Base-by-base conservation (phyloP, 2,329 filamentous ascomycete genomes). In the Dothideomycetes sp. region DNA sequence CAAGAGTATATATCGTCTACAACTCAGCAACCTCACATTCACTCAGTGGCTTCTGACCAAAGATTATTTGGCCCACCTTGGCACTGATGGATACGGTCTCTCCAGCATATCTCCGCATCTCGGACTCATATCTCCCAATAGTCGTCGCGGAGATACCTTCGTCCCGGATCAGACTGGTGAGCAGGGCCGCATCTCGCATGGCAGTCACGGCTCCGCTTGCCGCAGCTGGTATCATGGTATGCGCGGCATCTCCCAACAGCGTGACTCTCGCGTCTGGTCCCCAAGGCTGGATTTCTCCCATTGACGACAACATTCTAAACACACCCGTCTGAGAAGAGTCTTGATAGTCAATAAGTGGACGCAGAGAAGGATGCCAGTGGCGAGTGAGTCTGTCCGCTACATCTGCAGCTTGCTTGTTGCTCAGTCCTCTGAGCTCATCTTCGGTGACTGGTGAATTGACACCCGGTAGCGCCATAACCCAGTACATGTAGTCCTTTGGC, bases 341-440 rank as follows among this genome's bases (percentile, higher is more conserved):
- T 75, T 79, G 35, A 81, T 79, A 49, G 78, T 80, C 73, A 75
- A 79, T 47, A 81, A 81, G 55, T 1, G 73, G 65, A 51, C 63
- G 68, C 34, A 80, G 56, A 3, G 68, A 63, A 10, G 69, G 62
- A 50, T 77, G 64, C 77, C 76, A 81, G 24, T 70, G 52, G 12
- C 58, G 52, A 0, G 72, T 70, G 1, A 80, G 54, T n/a, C n/a
- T n/a, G n/a, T n/a, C n/a, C n/a, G n/a, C n/a, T n/a, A n/a, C n/a
- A n/a, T n/a, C n/a, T n/a, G n/a, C n/a, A n/a, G n/a, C n/a, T n/a
- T n/a, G n/a, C n/a, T n/a, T n/a, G n/a, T n/a, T n/a, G n/a, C n/a
- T n/a, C n/a, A n/a, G n/a, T n/a, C n/a, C n/a, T n/a, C n/a, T n/a
- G n/a, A n/a, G n/a, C n/a, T n/a, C n/a, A n/a, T n/a, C n/a, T n/a